Percentiles rank a stretch among this genome's conserved stretches.
Conservation (phyloP, 805 yeast genomes). For the Lipomyces yamanashiensis region DNA sequence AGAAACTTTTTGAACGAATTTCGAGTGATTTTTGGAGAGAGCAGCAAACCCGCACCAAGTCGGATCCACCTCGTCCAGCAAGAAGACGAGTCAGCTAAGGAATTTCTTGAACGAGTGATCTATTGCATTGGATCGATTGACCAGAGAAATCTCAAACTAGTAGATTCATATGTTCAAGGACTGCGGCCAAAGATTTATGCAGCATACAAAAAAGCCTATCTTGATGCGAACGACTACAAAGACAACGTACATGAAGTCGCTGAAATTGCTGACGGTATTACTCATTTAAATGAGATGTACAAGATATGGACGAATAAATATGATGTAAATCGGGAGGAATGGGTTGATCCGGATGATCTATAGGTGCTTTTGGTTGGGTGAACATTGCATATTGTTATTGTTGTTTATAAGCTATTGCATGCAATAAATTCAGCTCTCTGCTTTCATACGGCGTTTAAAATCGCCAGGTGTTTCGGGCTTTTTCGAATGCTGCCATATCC, state of each 20-base stretch:
- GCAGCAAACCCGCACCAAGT: neutral
- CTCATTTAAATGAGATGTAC: neutral
- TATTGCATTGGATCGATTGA: neutral
- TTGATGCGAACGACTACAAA: neutral
- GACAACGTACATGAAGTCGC: neutral
- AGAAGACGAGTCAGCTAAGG: neutral
- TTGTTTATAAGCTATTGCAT: neutral
- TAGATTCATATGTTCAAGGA: neutral
- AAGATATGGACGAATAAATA: neutral
- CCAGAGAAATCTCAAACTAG: neutral
- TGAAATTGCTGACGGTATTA: neutral
- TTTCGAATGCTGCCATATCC: slow-evolving; percentile 31
- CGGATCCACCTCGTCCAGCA: neutral
- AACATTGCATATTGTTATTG: too few relatives aligned
- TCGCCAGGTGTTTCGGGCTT: slow-evolving; percentile 21
- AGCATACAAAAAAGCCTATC: neutral
- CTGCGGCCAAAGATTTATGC: neutral
- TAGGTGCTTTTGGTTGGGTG: neutral
- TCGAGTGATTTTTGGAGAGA: neutral
- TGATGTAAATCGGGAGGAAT: neutral
- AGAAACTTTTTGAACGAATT: neutral
- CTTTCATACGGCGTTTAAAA: slow-evolving; percentile 26
- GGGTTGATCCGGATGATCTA: neutral
- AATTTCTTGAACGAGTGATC: neutral
- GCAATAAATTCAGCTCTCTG: neutral